Base-by-base conservation (phyloP, 805 yeast genomes). In the Brettanomyces naardenensis region DNA sequence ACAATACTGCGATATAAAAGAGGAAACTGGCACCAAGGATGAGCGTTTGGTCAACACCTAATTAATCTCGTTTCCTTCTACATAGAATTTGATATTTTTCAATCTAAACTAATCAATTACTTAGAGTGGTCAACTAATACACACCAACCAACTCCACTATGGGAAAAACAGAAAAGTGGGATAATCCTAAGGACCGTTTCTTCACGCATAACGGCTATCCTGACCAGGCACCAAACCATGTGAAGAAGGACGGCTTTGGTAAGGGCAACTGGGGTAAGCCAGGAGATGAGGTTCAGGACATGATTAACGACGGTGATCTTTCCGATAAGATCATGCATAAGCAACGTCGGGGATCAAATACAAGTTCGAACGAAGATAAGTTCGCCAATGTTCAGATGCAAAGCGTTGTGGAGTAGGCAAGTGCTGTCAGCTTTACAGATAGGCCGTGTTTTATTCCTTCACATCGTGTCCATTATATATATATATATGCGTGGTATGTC, bases 221-320 rank as follows among this genome's bases (percentile, higher is more conserved):
- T 43, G 78, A 81, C 49, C 70, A 75, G 38, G 76, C 80, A 44
- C 95, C 95, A 39, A 78, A 76, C 53, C 74, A 76, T 51, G 74
- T 82, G 40, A 86, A 86, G 73, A 86, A 84, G 57, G 71, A 71
- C 41, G 97, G 97, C 35, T 81, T 80, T 25, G 97, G 97, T 33
- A 78, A 76, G 50, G 80, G 79, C 47, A 87, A 87, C 53, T 86
- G 95, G 95, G 97, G 97, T 31, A 64, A 68, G 42, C 71, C 77
- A 6, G 90, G 88, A 22, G 95, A 84, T 49, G 95, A 86, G 51
- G 56, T 80, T 37, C 73, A 75, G 33, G 84, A 77, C 44, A 56
- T 83, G 44, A 69, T 73, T 42, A 75, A 72, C 37, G 62, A 69
- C 15, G 84, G 80, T 35, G 79, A 75, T 44, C 65, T 76, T 44